These are phyloP conservation scores for Hibiscus trionum DNA, from an alignment of 345 rosid genomes.

Conservation along the genomic window DNA sequence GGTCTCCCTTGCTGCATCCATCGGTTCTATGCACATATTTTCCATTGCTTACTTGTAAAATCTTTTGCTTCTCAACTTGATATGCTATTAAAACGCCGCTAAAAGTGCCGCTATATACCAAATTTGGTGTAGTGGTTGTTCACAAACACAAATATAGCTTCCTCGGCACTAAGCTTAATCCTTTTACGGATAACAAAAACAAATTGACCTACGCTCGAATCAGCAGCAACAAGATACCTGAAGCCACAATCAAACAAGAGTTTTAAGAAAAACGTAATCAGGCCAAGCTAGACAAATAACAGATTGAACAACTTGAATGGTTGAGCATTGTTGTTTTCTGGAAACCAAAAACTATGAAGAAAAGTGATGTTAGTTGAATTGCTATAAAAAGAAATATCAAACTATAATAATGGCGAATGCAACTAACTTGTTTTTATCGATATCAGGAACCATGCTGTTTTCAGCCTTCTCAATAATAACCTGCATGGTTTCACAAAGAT, in stretches of 20 bases:
- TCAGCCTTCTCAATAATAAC: conserved; percentile 90
- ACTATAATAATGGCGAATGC: neutral
- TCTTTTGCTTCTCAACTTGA: too few species aligned
- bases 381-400: neutral
- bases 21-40: too few species aligned
- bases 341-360: neutral
- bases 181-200: conserved; percentile 73
- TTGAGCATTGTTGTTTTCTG: neutral
- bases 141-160: conserved; percentile 67
- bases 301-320: neutral
- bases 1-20: too few species aligned
- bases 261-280: neutral
- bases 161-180: conserved; percentile 68
- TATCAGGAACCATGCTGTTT: conserved; percentile 82
- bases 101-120: too few species aligned
- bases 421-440: conserved; percentile 93
- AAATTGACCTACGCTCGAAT: conserved; percentile 68
- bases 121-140: too few species aligned
- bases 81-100: too few species aligned
- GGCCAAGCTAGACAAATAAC: neutral
- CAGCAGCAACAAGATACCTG: conserved; percentile 76
- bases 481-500: conserved; percentile 25
- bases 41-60: too few species aligned
- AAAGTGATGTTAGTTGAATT: neutral
- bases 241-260: neutral